A percentile compares a stretch with the other conserved stretches of the same genome.
phyloP scores from a whole-genome alignment of 177 flowering plant species.

The Vitis hybrid region DNA sequence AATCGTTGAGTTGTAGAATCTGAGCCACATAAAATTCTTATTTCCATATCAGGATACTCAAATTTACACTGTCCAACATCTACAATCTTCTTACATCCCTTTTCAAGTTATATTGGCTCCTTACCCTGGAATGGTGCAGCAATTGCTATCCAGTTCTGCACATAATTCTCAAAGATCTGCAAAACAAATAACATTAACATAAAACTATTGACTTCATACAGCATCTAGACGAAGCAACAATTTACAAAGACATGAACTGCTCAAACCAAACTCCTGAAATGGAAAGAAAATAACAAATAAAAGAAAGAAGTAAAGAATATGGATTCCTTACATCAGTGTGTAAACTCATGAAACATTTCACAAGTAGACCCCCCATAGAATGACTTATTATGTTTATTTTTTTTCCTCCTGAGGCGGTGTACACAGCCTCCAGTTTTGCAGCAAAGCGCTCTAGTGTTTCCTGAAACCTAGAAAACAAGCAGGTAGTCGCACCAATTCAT shows the following conservation, averaged over 20 bases:
- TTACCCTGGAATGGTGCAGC: conserved; percentile 95
- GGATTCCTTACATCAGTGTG: conserved; percentile 64
- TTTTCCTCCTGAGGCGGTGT: conserved; percentile 84
- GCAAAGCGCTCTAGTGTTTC: conserved; percentile 74
- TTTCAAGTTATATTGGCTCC: conserved; percentile 3
- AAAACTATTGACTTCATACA: not conserved
- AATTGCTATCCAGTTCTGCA: conserved; percentile 95
- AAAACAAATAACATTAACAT: conserved; percentile 7
- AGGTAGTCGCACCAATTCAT: not conserved
- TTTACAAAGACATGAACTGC: not conserved
- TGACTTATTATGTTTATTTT: conserved; percentile 82
- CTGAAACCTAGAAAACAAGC: conserved; percentile 49
- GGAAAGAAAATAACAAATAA: not conserved
- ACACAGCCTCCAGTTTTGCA: conserved; percentile 67
- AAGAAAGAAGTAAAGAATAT: not conserved
- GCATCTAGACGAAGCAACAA: not conserved
- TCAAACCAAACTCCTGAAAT: not conserved
- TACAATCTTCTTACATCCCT: too few species aligned
- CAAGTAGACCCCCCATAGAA: conserved; percentile 97
- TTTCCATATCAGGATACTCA: too few species aligned
- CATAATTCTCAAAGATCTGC: conserved; percentile 94
- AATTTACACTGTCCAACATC: too few species aligned
- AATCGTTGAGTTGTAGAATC: too few species aligned
- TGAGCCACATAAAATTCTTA: too few species aligned
- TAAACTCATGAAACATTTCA: conserved; percentile 92